Evolutionary conservation across 345 rosid species (phyloP).

Genomic region (Gossypium sturtianum): DNA sequence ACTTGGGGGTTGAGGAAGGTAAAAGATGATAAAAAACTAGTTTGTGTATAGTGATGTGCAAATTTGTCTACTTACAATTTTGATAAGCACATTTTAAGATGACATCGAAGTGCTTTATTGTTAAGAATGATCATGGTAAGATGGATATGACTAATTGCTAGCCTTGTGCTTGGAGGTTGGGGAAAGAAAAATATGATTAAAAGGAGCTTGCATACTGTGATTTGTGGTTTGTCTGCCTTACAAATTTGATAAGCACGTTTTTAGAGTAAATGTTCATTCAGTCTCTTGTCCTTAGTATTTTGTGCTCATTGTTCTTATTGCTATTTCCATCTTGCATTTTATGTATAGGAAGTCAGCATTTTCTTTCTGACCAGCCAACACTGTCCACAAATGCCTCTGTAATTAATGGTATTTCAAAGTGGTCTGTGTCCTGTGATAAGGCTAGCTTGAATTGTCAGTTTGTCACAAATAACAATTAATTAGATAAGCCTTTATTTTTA

Average conservation of each 20-base stretch:
- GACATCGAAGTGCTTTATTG: too few species aligned
- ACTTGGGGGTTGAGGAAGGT: background rate
- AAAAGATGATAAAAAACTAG: background rate
- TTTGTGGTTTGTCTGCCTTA: background rate
- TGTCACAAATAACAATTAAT: background rate
- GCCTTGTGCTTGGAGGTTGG: background rate
- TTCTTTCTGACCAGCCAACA: background rate
- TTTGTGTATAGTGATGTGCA: background rate
- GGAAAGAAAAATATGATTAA: background rate
- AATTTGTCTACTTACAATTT: background rate
- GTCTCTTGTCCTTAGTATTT: background rate
- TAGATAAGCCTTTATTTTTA: background rate
- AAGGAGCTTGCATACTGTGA: background rate
- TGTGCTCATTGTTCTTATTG: background rate
- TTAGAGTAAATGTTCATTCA: background rate
- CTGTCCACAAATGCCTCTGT: background rate
- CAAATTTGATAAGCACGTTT: background rate
- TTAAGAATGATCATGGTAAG: background rate
- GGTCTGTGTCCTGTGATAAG: background rate
- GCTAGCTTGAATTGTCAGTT: background rate
- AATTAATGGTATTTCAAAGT: background rate
- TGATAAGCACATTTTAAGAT: background rate
- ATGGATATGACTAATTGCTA: background rate
- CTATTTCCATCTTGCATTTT: conserved; percentile 3
- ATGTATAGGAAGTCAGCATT: background rate